Base-by-base conservation (phyloP, 1,139 yeast genomes). In the Debaryomyces coudertii region DNA sequence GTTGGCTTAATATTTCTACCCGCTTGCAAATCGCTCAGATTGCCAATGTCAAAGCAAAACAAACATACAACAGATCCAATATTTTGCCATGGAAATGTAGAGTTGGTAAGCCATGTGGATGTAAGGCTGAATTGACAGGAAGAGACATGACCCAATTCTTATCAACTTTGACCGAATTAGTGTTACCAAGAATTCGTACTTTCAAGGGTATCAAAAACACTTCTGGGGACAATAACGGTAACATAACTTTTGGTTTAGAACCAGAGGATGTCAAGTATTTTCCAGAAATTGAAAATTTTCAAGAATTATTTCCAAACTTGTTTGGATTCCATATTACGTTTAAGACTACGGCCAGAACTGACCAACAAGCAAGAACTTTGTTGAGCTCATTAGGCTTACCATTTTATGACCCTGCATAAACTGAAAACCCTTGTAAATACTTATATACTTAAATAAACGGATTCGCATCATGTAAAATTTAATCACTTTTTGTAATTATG, bases 281-380 rank as follows among this genome's bases (percentile, higher is more conserved):
- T 77, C 99, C 99, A 2, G 99, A 95, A 68, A 83, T 95, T 52
- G 97, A 92, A 63, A 82, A 85, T 48, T 90, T 87, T 69, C 93
- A 87, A 65, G 99, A 92, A 65, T 75, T 87, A 56, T 93, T 93
- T 87, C 95, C 96, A 38, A 81, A 77, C 56, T 82, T 92, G 44
- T 89, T 84, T 64, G 98, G 97, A 50, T 79, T 93, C 73, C 87
- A 90, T 62, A 77, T 93, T 47, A 88, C 92, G 36, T 73, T 93
- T 56, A 89, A 87, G 63, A 93, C 99, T 25, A 72, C 89, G 40
- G 97, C 98, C 7, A 90, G 90, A 68, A 85, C 90, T 24, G 97
- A 92, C 62, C 83, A 84, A 35, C 95, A 90, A 60, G 98, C 98
- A n/a, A 82, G 96, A 65, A 82, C 87, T 23, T 75, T 93, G 57